Base-by-base conservation (phyloP, 2,329 filamentous ascomycete species). In the Tolypocladium tundrense region DNA sequence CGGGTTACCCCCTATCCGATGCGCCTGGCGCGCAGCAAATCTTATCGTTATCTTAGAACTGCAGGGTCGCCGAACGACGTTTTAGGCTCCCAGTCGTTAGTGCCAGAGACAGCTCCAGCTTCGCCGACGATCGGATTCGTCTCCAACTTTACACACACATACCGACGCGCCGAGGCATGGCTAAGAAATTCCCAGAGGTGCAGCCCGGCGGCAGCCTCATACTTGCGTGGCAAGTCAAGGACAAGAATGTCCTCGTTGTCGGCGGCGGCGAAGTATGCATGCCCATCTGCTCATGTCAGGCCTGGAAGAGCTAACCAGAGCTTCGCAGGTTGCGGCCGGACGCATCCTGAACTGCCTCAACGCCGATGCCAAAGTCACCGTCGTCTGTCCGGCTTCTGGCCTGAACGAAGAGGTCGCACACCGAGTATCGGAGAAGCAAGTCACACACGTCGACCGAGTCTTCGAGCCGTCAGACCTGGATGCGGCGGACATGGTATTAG, bases 331-430 rank as follows among this genome's bases (percentile, higher is more conserved):
- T 63, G 94, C 94, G 60, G 92, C 94, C 57, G 92, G 93, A 58
- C 90, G 94, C 60, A 96, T 99, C 66, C 81, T 97, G 60, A 90
- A 96, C 75, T 87, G 93, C 60, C 90, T 97, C 74, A 95, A 97
- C 70, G 94, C 94, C 73, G 93, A 97, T 68, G 94, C 93, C 68
- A 83, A 84, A 70, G 90, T 99, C 58, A 93, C 88, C 24, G 86
- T 97, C 61, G 84, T 97, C 35, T 90, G 87, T 61, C 94, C 94
- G 1, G 75, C 82, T 55, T 78, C 85, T 5, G 91, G 93, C 56
- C 83, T 97, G 57, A 95, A 95, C 72, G 82, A 88, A 14, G 94
- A 99, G 75, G 93, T 97, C 48, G 86, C 88, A 56, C 86, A 89
- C 73, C 90, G 94, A 60, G 80, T 97, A 57, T 78, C 85, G 57